A percentile compares a stretch with the other conserved stretches of the same genome.
These are phyloP conservation scores for Talaromyces marneffei DNA, from an alignment of 2,329 filamentous ascomycete genomes.

Conservation along the genomic window DNA sequence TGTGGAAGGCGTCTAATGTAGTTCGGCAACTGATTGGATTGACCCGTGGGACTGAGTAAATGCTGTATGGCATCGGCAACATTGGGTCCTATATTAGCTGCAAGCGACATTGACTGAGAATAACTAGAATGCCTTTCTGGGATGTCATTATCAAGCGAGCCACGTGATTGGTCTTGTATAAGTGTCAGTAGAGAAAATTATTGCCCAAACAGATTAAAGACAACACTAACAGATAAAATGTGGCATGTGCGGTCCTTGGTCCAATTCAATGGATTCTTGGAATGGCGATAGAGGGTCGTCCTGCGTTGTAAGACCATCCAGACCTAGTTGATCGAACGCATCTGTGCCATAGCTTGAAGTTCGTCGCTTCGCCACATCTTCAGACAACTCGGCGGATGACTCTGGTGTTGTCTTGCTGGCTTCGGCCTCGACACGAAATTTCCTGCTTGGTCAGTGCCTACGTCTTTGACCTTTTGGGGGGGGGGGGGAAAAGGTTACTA, in stretches of 20 bases:
- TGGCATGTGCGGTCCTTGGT: slow-evolving; percentile 54
- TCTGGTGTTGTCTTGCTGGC: slow-evolving; percentile 28
- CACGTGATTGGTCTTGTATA: slow-evolving; percentile 45
- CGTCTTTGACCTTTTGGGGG: background rate
- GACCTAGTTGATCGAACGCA: slow-evolving; percentile 18
- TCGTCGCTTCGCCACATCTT: slow-evolving; percentile 29
- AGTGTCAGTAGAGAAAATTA: background rate
- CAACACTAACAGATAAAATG: slow-evolving; percentile 56
- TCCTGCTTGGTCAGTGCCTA: slow-evolving; percentile 24
- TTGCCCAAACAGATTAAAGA: background rate
- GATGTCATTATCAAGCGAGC: slow-evolving; percentile 35
- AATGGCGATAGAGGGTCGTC: slow-evolving; percentile 35
- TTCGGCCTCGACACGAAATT: slow-evolving; percentile 37
- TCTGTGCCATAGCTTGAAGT: slow-evolving; percentile 27
- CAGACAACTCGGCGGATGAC: slow-evolving; percentile 30
- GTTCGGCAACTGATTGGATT: slow-evolving; percentile 48
- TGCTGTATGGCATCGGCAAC: slow-evolving; percentile 33
- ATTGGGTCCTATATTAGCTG: slow-evolving; percentile 22
- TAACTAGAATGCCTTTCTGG: slow-evolving; percentile 21
- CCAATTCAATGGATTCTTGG: slow-evolving; percentile 42
- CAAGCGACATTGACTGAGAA: slow-evolving; percentile 33
- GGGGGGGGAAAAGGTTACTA: no score
- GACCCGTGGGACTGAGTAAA: slow-evolving; percentile 31
- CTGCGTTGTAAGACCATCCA: slow-evolving; percentile 4
- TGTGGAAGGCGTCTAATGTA: slow-evolving; percentile 76